Conservation (phyloP, 306 rosid genomes). For the Corylus heterophylla region DNA sequence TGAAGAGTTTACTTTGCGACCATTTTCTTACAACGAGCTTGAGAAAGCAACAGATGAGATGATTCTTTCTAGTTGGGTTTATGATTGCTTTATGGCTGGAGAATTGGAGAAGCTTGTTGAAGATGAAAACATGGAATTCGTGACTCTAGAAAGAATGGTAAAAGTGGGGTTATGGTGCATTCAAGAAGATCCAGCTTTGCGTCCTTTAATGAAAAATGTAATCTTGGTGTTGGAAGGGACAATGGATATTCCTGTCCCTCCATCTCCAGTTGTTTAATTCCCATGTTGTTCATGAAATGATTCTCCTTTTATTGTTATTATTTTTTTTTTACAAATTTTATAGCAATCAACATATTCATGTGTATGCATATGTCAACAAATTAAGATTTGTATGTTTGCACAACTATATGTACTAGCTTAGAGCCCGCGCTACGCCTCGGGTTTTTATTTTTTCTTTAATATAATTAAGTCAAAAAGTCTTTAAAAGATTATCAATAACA, state of each 20-base stretch:
- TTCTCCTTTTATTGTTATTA: no score
- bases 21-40: constrained; percentile 22
- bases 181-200: not conserved
- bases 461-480: no score
- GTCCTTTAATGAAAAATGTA: not conserved
- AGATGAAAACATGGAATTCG: not conserved
- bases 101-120: not conserved
- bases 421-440: no score
- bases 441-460: no score
- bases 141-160: no score
- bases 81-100: not conserved
- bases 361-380: no score
- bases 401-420: no score
- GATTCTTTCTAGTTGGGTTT: not conserved
- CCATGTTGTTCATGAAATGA: not conserved
- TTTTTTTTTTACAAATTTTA: no score
- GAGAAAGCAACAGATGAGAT: not conserved
- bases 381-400: no score
- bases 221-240: not conserved
- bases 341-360: no score
- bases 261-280: not conserved
- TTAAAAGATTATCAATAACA: no score
- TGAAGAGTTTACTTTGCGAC: constrained; percentile 9
- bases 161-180: no score
- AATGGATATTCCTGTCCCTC: not conserved